phyloP scores from a whole-genome alignment of 345 rosid species.

The Laguncularia racemosa region DNA sequence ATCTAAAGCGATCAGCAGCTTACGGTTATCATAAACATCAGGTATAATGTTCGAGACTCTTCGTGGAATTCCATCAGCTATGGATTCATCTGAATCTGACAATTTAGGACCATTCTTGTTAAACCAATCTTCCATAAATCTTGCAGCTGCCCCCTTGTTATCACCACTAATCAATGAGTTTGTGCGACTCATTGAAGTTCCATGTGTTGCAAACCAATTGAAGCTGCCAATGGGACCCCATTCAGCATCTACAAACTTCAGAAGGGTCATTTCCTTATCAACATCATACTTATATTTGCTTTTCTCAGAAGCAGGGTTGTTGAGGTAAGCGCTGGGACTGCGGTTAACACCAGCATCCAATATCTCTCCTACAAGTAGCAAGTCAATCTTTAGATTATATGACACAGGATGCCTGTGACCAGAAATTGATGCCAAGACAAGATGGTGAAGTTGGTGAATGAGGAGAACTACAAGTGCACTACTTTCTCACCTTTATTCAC shows the following conservation, averaged over 20 bases:
- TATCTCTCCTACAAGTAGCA: constrained; percentile 56
- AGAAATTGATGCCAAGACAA: constrained; percentile 3
- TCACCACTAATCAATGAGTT: constrained; percentile 97
- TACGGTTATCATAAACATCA: constrained; percentile 42
- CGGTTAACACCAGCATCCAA: constrained; percentile 91
- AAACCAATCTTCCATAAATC: constrained; percentile 98
- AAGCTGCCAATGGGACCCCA: constrained; percentile 97
- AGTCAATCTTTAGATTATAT: not conserved
- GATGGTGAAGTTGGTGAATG: no score
- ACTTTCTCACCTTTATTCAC: constrained; percentile 55
- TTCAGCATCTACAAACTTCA: constrained; percentile 85
- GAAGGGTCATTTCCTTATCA: constrained; percentile 93
- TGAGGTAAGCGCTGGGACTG: constrained; percentile 97
- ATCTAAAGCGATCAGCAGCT: constrained; percentile 13
- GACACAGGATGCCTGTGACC: not conserved
- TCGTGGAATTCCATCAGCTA: constrained; percentile 44
- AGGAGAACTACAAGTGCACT: constrained; percentile 2
- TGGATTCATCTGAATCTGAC: constrained; percentile 29
- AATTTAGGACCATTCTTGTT: constrained; percentile 28
- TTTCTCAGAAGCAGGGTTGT: constrained; percentile 73
- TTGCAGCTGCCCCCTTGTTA: constrained; percentile 96
- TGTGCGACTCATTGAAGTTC: constrained; percentile 96
- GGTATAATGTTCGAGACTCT: constrained; percentile 66
- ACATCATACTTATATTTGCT: constrained; percentile 68
- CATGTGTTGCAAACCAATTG: constrained; percentile 99